phyloP scores from a whole-genome alignment of 345 rosid species.

The Noccaea caerulescens region DNA sequence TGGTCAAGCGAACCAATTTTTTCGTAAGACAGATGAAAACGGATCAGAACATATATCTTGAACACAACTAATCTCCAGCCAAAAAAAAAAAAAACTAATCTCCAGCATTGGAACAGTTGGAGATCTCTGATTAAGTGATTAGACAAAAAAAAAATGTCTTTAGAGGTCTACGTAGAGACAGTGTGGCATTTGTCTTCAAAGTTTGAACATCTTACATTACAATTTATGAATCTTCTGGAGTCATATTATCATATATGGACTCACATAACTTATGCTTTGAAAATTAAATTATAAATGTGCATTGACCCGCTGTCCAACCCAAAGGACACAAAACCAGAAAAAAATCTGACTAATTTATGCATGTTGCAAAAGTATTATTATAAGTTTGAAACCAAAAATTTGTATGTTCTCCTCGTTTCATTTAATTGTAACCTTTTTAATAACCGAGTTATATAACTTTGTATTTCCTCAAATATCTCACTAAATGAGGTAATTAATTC shows the following conservation, averaged over 20 bases:
- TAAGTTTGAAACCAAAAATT: background rate
- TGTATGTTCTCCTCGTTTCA: background rate
- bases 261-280: constrained; percentile 10
- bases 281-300: background rate
- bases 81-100: background rate
- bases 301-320: constrained; percentile 28
- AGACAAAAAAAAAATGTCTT: constrained; percentile 24
- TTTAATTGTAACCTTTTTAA: background rate
- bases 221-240: constrained; percentile 17
- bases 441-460: background rate
- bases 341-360: background rate
- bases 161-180: constrained; percentile 30
- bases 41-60: background rate
- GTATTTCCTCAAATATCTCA: background rate
- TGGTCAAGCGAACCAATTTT: background rate
- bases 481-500: background rate
- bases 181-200: constrained; percentile 14
- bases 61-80: background rate
- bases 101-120: constrained; percentile 33
- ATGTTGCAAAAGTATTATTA: background rate
- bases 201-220: constrained; percentile 15
- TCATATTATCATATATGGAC: constrained; percentile 14
- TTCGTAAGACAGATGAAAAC: background rate
- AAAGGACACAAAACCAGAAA: constrained; percentile 22
- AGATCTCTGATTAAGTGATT: background rate